These are phyloP conservation scores for Carex littledalei DNA, from an alignment of 176 grass and related monocot genomes.

Conservation along the genomic window DNA sequence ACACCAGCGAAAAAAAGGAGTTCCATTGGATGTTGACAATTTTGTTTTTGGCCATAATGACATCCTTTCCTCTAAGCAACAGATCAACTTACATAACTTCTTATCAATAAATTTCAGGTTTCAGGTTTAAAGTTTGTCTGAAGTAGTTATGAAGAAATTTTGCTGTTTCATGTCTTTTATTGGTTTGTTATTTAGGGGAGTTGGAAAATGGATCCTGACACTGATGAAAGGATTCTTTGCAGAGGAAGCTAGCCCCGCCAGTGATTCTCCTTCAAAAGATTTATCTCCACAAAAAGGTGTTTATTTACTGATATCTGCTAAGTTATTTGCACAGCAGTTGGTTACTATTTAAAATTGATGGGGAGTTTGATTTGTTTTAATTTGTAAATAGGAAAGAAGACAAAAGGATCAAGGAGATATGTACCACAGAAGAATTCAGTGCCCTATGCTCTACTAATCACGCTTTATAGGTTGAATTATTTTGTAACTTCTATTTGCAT, in stretches of 20 bases:
- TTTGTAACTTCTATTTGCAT: neutral
- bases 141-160: neutral
- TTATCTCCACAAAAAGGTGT: constrained; percentile 26
- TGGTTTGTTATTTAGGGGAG: constrained; percentile 43
- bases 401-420: constrained; percentile 42
- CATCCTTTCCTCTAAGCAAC: neutral
- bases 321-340: neutral
- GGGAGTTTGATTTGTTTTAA: neutral
- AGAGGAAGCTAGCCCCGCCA: neutral
- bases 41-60: neutral
- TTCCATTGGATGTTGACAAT: neutral
- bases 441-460: constrained; percentile 69
- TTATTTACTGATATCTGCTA: constrained; percentile 8
- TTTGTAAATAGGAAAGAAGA: constrained; percentile 51
- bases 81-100: neutral
- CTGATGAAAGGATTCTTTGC: constrained; percentile 66
- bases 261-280: constrained; percentile 8
- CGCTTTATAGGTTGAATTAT: constrained; percentile 53
- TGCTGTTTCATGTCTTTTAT: neutral
- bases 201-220: constrained; percentile 62
- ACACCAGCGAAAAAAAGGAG: neutral
- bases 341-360: neutral
- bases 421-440: constrained; percentile 62
- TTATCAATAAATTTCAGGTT: neutral
- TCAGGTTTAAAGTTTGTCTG: neutral